Base-by-base conservation (phyloP, 805 yeast genomes). In the Sporopachydermia lactativora region DNA sequence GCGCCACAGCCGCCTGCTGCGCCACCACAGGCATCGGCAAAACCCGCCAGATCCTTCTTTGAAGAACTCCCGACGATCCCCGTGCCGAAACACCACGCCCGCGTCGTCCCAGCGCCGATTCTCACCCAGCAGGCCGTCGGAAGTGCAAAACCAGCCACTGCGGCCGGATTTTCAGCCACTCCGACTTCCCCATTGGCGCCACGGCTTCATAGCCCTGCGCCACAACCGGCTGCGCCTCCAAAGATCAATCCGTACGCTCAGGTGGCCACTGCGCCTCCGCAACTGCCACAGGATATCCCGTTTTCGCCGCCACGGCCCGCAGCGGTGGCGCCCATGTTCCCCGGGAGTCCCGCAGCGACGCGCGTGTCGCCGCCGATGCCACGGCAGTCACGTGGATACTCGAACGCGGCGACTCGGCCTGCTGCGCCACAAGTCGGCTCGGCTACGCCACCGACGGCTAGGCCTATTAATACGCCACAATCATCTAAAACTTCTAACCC, bases 271-370 rank as follows among this genome's bases (percentile, higher is more conserved):
- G 19, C 18, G n/a, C 38, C 15, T 17, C 15, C 38, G 4, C 38
- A 18, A n/a, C 35, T 41, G 42, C 18, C 41, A 11, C n/a, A 8
- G 15, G n/a, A 11, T 15, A 16, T 15, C 18, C 18, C 38, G 18
- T 8, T 18, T 15, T 36, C 31, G 31, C 31, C 31, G 8, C 31
- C 31, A n/a, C 8, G 31, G n/a, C 31, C 31, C 8, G n/a, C 8
- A 8, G 31, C 31, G 8, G 8, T 8, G 13, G n/a, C n/a, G 31
- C 31, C 31, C 13, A 24, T 8, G 8, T 8, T 24, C n/a, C 31
- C 31, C n/a, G 31, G 31, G n/a, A 24, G 31, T n/a, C 31, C 31
- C n/a, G 31, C 13, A 24, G 31, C 31, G 31, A 8, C n/a, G n/a
- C n/a, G 13, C 31, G 13, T n/a, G 8, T 8, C 8, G n/a, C 31